Conservation (phyloP, 2,329 filamentous ascomycete species). For the Amylocarpus encephaloides region DNA sequence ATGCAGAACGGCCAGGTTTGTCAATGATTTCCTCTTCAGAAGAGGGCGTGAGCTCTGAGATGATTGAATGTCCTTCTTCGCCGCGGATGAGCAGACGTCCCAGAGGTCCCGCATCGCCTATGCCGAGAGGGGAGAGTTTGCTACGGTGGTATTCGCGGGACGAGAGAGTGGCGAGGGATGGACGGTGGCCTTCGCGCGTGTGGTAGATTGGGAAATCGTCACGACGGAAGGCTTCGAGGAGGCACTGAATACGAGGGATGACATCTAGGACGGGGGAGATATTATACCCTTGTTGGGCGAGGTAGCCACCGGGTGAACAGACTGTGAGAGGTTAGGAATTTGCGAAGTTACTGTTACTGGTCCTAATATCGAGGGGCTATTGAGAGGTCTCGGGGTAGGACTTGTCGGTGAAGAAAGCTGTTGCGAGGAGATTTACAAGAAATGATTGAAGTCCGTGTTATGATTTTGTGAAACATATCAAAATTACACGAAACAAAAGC, state of each 20-base stretch:
- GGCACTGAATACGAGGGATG: constrained; percentile 36
- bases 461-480: too few species aligned
- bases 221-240: constrained; percentile 38
- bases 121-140: constrained; percentile 42
- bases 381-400: neutral
- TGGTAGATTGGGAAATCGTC: constrained; percentile 40
- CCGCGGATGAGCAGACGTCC: constrained; percentile 11
- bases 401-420: too few species aligned
- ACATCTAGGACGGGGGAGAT: constrained; percentile 36
- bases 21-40: constrained; percentile 30
- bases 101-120: constrained; percentile 37
- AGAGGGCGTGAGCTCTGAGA: constrained; percentile 36
- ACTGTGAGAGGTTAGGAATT: constrained; percentile 25
- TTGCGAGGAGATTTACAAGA: too few species aligned
- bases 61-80: constrained; percentile 46
- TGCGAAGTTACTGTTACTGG: too few species aligned
- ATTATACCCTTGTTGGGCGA: constrained; percentile 41
- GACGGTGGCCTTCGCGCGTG: constrained; percentile 47
- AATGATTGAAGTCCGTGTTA: too few species aligned
- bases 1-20: constrained; percentile 32
- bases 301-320: constrained; percentile 42
- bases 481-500: too few species aligned
- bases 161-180: constrained; percentile 50
- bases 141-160: constrained; percentile 48
- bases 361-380: too few species aligned